Base-by-base conservation (phyloP, 2,329 filamentous ascomycete genomes). In the Aspergillus calidoustus region DNA sequence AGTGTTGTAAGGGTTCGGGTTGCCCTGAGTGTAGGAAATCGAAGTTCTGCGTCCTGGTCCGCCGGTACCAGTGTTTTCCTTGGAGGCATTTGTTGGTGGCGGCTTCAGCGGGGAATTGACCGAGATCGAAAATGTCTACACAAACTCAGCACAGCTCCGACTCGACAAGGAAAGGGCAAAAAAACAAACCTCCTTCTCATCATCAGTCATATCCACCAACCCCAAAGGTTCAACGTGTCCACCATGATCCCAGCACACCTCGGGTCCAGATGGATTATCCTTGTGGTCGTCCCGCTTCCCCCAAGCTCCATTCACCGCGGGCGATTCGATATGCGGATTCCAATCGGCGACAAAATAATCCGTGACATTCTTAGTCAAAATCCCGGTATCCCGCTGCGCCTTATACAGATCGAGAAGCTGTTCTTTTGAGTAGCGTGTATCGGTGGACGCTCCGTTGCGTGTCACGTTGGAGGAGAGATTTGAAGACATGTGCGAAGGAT, bases 71-170 rank as follows among this genome's bases (percentile, higher is more conserved):
- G 65, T 60, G 61, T 73, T 76, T 77, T 80, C 87, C 80, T 91
- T 94, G 70, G 82, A 83, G 25, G 81, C 76, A 64, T 82, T 86
- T 72, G 91, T 90, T 34, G 88, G 86, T 22, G 91, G 91, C 8
- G 91, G 90, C 78, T 98, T 98, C 68, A 97, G 82, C 38, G 93
- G 91, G 41, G 95, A 97, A 77, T 98, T 99, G 74, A 99, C 93
- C 66, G 96, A 95, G 54, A 86, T 87, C 54, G 87, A 80, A 77
- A 97, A 97, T 65, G 91, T 82, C 90, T 97, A 76, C 54, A 71
- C 9, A 68, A 59, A 66, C 62, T 75, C 65, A 74, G 67, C 63
- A 60, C 54, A 34, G 25, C 31, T 48, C 50, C n/a, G 64, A 60
- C 47, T 25, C 43, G 43, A 6, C 54, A 47, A 47, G 38, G 46